Base-by-base conservation (phyloP, 2,329 filamentous ascomycete species). In the Stromatinia cepivora region DNA sequence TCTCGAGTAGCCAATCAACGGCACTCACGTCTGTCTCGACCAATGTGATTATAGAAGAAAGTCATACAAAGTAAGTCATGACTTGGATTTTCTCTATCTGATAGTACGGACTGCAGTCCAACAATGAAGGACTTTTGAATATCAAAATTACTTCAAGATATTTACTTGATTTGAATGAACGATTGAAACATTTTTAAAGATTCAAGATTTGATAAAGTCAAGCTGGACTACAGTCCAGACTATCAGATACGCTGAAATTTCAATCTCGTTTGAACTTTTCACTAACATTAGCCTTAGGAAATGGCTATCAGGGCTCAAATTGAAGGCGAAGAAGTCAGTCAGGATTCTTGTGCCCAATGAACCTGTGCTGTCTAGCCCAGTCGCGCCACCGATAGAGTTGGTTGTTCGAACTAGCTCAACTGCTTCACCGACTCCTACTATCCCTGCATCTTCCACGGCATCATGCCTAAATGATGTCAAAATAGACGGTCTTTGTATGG, bases 401-500 rank as follows among this genome's bases (percentile, higher is more conserved):
- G n/a, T 25, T n/a, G 15, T n/a, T 6, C 48, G 8, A 57, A 34
- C 25, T 13, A 48, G 25, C 25, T 57, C 25, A 46, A 0, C 39
- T 46, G 25, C 20, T 20, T 34, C 45, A 45, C 31, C 13, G 8
- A 31, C 10, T 5, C 48, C 22, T 17, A 22, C 10, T 5, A 42
- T 31, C 11, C 31, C 45, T 2, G 4, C 22, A 59, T 53, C 31
- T n/a, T 4, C 28, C 28, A 4, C 28, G 11, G 42, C 25, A 2
- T 20, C 15, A 59, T 34, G 11, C 31, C 8, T 31, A 10, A 25
- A 52, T n/a, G 39, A 63, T 45, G 22, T 67, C n/a, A 62, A 68
- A 45, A 75, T 75, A 25, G 56, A 72, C 11, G 70, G 73, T 63
- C 52, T 75, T 3, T 75, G 74, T 45, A 71, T 69, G n/a, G 25